phyloP scores from a whole-genome alignment of 768 basidiomycete species.

The Kwoniella mangroviensis region DNA sequence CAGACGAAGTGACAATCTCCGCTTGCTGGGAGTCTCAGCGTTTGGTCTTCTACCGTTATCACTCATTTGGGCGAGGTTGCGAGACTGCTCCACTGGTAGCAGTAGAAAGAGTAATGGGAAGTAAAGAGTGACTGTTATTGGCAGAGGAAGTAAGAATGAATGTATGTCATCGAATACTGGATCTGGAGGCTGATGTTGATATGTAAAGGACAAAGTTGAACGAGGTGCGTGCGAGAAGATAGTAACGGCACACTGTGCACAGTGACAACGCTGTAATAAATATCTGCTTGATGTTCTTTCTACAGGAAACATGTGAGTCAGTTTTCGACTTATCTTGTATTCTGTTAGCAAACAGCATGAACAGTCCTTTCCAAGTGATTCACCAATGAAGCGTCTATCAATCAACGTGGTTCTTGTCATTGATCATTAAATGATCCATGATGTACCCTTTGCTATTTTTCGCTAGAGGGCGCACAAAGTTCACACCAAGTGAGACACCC shows the following conservation, averaged over 20 bases:
- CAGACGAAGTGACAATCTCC: constrained; percentile 21
- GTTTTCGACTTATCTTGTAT: neutral
- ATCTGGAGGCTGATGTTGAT: neutral
- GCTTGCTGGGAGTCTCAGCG: constrained; percentile 19
- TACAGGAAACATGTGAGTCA: neutral
- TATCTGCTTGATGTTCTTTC: neutral
- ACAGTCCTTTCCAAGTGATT: constrained; percentile 6
- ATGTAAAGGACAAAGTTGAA: neutral
- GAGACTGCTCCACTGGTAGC: neutral
- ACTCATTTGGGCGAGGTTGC: neutral
- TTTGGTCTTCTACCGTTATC: neutral
- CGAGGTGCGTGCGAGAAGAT: neutral
- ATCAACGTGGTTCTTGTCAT: constrained; percentile 5
- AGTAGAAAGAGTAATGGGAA: neutral
- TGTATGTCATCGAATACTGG: neutral
- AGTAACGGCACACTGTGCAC: neutral
- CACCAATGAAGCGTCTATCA: neutral
- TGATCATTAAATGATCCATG: neutral
- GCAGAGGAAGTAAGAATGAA: neutral
- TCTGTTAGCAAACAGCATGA: neutral
- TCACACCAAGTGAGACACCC: neutral
- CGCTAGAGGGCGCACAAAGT: constrained; percentile 1
- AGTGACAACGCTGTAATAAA: neutral
- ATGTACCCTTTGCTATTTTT: neutral
- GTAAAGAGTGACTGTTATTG: constrained; percentile 4